phyloP scores from a whole-genome alignment of 169 alveolate genomes.

The Plasmodium gonderi region DNA sequence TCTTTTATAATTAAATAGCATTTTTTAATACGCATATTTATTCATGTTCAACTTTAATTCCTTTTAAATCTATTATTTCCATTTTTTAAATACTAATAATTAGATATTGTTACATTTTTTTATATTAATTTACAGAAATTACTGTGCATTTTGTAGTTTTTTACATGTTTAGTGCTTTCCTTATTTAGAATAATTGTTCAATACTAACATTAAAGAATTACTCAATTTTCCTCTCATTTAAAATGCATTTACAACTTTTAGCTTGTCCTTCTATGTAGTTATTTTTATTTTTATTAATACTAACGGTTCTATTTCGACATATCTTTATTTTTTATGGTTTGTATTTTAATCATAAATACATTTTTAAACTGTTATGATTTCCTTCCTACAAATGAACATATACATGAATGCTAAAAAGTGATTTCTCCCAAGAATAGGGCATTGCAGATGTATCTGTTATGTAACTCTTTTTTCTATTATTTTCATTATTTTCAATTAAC shows the following conservation, averaged over 20 bases:
- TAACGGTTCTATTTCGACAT: neutral
- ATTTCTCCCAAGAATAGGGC: neutral
- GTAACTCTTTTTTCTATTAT: neutral
- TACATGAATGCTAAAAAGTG: neutral
- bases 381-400: neutral
- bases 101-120: too few species aligned
- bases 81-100: neutral
- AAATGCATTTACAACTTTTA: neutral
- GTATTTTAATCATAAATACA: neutral
- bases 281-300: neutral
- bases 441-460: neutral
- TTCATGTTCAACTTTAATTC: neutral
- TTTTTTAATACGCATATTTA: too few species aligned
- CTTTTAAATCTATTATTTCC: neutral
- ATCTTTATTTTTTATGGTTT: neutral
- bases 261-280: neutral
- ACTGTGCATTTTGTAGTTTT: neutral
- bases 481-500: neutral
- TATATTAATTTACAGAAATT: neutral
- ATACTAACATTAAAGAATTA: neutral
- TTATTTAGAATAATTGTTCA: neutral
- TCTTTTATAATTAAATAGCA: too few species aligned
- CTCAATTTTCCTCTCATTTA: neutral
- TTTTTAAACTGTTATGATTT: neutral
- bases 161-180: neutral